phyloP scores from a whole-genome alignment of 495 filamentous ascomycete species.

The Aspergillus nidulans region DNA sequence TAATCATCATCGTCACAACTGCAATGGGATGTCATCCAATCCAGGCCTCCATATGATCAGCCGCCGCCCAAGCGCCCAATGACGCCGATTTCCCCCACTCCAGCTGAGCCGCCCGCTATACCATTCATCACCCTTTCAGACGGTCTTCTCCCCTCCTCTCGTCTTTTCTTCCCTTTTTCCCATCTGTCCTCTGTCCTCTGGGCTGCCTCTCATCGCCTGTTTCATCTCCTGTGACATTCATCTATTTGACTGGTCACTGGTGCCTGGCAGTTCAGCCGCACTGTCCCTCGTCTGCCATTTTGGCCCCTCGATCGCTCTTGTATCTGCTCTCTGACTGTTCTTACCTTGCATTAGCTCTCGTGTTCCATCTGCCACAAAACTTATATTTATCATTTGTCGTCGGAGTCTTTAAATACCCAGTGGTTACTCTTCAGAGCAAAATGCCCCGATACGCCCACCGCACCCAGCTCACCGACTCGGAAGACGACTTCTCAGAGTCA shows the following conservation, averaged over 20 bases:
- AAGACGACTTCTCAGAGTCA: conserved; percentile 39
- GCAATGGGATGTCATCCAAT: not conserved
- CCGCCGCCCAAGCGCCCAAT: conserved; percentile 14
- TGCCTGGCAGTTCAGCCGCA: conserved; percentile 3
- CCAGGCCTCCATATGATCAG: conserved; percentile 14
- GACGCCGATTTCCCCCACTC: conserved; percentile 11
- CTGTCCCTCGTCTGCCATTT: not conserved
- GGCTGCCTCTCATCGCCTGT: not conserved
- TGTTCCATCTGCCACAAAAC: not conserved
- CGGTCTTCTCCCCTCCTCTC: conserved; percentile 10
- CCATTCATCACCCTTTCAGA: not conserved
- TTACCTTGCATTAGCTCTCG: conserved; percentile 4
- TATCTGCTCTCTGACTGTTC: not conserved
- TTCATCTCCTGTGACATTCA: conserved; percentile 1
- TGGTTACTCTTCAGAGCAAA: too few species aligned
- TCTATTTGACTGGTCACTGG: conserved; percentile 8
- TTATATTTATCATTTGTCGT: not conserved
- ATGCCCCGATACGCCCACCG: conserved; percentile 11
- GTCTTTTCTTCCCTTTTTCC: conserved; percentile 13
- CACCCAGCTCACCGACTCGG: conserved; percentile 24
- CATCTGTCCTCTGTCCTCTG: conserved; percentile 8
- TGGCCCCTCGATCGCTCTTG: not conserved
- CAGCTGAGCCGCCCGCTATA: conserved; percentile 19
- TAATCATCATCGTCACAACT: not conserved
- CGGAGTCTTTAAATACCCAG: too few species aligned